Percentiles rank a stretch among this genome's conserved stretches.
Conservation (phyloP, 352 stramenopile species). For the Halophytophthora polymorphica region DNA sequence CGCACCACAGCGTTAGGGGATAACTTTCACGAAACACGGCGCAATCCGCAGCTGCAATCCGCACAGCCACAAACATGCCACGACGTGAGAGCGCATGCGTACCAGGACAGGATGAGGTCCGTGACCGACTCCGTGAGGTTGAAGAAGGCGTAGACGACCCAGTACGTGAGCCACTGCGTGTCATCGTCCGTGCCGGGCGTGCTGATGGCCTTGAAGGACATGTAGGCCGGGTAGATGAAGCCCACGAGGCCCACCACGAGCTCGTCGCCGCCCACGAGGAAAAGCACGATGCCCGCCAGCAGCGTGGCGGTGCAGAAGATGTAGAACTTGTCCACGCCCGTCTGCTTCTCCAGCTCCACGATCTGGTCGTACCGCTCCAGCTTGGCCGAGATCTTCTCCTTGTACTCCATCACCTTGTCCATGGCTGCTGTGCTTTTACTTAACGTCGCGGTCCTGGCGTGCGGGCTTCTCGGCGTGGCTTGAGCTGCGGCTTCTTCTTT, state of each 20-base stretch:
- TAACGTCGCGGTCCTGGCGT: constrained; percentile 1
- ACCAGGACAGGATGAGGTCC: constrained; percentile 79
- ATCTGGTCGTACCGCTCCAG: constrained; percentile 84
- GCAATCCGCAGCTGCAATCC: no score
- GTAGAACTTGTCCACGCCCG: constrained; percentile 87
- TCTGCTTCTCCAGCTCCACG: constrained; percentile 82
- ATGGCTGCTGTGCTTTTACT: constrained; percentile 39
- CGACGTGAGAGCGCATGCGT: constrained; percentile 8
- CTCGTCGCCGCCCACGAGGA: constrained; percentile 73
- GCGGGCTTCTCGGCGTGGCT: constrained; percentile 2
- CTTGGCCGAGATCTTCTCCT: constrained; percentile 76
- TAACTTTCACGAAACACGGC: background rate
- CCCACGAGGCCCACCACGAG: constrained; percentile 81
- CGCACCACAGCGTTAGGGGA: background rate
- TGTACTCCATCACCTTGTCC: constrained; percentile 84
- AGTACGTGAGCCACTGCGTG: constrained; percentile 90
- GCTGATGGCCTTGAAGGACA: constrained; percentile 88
- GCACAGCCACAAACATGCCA: background rate
- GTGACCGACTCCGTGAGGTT: constrained; percentile 92
- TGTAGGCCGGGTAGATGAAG: constrained; percentile 88
- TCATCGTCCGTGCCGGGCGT: constrained; percentile 67
- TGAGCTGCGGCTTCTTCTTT: constrained; percentile 27
- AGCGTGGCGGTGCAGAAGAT: constrained; percentile 55
- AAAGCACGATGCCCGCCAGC: constrained; percentile 63
- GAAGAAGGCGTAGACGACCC: constrained; percentile 96